phyloP scores from a whole-genome alignment of 805 yeast genomes.

The Monosporozyma aerobia region DNA sequence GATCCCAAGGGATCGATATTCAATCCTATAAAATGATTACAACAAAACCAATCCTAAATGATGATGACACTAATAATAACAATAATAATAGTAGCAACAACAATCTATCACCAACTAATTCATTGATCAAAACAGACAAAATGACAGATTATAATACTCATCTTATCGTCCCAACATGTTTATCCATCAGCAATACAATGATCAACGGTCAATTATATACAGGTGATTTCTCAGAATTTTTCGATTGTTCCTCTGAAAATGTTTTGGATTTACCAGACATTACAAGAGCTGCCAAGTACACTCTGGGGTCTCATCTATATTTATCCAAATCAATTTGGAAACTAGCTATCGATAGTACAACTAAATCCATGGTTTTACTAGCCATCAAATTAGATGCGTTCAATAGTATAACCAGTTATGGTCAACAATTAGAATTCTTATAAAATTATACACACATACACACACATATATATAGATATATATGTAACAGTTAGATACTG shows the following conservation, averaged over 20 bases:
- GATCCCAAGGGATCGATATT: slow-evolving; percentile 1
- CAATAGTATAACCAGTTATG: slow-evolving; percentile 11
- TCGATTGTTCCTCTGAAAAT: slow-evolving; percentile 6
- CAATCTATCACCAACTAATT: neutral
- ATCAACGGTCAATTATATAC: neutral
- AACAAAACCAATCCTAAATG: neutral
- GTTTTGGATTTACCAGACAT: slow-evolving; percentile 13
- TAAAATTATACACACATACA: neutral
- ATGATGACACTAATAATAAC: too few species aligned
- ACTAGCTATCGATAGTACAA: slow-evolving; percentile 11
- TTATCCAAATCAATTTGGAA: slow-evolving; percentile 19
- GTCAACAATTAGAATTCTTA: slow-evolving; percentile 11
- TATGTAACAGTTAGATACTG: neutral
- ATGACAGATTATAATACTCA: neutral
- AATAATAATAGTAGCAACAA: neutral
- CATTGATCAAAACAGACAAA: neutral
- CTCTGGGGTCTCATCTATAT: slow-evolving; percentile 12
- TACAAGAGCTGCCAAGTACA: neutral
- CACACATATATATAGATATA: neutral
- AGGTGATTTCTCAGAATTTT: neutral
- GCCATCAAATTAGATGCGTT: slow-evolving; percentile 18
- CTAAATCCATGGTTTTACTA: slow-evolving; percentile 11
- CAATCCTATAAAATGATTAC: slow-evolving; percentile 3
- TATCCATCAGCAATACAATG: neutral
- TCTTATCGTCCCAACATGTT: neutral